Percentiles rank a stretch among this genome's conserved stretches.
Conservation (phyloP, 2,329 filamentous ascomycete species). For the Fusarium devonianum region DNA sequence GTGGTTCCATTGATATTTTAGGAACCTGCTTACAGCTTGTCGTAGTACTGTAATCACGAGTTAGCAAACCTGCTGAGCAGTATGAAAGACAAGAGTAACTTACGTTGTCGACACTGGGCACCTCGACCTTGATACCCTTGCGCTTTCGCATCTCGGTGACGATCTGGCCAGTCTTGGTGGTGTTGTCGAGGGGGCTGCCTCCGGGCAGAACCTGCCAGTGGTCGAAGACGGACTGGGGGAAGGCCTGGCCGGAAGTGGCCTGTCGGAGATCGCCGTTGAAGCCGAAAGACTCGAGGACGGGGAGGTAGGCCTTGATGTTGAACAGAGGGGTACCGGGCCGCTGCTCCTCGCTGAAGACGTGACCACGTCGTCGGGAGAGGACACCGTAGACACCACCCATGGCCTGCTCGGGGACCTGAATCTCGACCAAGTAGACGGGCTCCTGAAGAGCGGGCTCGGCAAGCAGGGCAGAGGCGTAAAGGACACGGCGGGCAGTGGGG, state of each 20-base stretch:
- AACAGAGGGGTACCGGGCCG: slow-evolving; percentile 98
- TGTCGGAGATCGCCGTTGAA: slow-evolving; percentile 98
- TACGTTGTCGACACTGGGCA: slow-evolving; percentile 94
- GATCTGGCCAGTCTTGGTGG: slow-evolving; percentile 81
- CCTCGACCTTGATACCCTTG: slow-evolving; percentile 98
- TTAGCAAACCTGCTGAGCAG: slow-evolving; percentile 27
- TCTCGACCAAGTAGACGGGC: slow-evolving; percentile 99
- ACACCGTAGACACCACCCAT: slow-evolving; percentile 99
- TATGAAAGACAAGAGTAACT: slow-evolving; percentile 54
- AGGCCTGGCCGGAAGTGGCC: slow-evolving; percentile 94
- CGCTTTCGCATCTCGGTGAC: slow-evolving; percentile 94
- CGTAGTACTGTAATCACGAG: slow-evolving; percentile 76
- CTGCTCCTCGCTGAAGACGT: slow-evolving; percentile 99
- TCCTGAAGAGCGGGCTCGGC: slow-evolving; percentile 91
- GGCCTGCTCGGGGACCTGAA: slow-evolving; percentile 96
- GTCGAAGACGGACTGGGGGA: slow-evolving; percentile 98
- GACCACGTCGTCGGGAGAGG: slow-evolving; percentile 95
- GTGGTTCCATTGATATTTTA: slow-evolving; percentile 55
- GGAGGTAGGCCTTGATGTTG: slow-evolving; percentile 98
- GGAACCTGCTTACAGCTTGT: slow-evolving; percentile 85
- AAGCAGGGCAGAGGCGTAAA: slow-evolving; percentile 91
- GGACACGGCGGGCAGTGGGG: slow-evolving; percentile 94
- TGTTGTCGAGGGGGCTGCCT: slow-evolving; percentile 87
- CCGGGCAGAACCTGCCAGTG: slow-evolving; percentile 97
- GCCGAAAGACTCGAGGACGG: slow-evolving; percentile 97